These are phyloP conservation scores for Globisporangium polare DNA, from an alignment of 352 stramenopile genomes.

Conservation along the genomic window DNA sequence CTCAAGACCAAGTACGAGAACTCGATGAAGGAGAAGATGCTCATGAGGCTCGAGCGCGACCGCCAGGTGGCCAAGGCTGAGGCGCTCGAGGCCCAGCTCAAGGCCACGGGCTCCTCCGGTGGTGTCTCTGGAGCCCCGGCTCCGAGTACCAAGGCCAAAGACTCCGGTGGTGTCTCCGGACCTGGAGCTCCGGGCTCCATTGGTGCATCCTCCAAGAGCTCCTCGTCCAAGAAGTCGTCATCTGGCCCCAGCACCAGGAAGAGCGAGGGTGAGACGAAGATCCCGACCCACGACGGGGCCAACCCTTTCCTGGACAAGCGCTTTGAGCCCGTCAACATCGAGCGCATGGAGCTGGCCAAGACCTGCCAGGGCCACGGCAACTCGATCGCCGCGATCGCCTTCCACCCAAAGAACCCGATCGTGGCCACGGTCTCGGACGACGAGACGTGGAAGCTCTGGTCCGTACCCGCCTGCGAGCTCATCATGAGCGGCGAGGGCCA, in stretches of 20 bases:
- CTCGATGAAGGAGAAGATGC: constrained; percentile 97
- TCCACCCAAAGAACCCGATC: constrained; percentile 92
- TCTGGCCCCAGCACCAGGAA: constrained; percentile 16
- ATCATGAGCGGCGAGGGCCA: constrained; percentile 95
- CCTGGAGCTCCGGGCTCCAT: not conserved
- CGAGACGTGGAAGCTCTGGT: constrained; percentile 95
- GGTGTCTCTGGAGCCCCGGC: not conserved
- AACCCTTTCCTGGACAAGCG: constrained; percentile 77
- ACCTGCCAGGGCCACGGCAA: constrained; percentile 91
- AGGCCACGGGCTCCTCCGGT: constrained; percentile 25
- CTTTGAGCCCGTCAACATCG: constrained; percentile 59
- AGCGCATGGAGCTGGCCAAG: constrained; percentile 80
- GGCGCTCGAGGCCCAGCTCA: constrained; percentile 86
- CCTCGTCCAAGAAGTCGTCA: constrained; percentile 12
- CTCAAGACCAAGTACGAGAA: constrained; percentile 93
- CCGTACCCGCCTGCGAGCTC: constrained; percentile 88
- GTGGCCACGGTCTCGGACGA: constrained; percentile 93
- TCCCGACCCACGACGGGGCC: constrained; percentile 49
- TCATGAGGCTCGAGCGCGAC: constrained; percentile 93
- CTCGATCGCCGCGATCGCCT: constrained; percentile 85
- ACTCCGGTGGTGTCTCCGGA: constrained; percentile 1
- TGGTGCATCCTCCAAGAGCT: constrained; percentile 20
- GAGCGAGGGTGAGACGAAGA: constrained; percentile 48
- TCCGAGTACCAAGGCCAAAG: constrained; percentile 8
- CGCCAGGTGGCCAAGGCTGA: constrained; percentile 86